Base-by-base conservation (phyloP, 2,329 filamentous ascomycete species). In the Calonectria pseudoreteaudii region DNA sequence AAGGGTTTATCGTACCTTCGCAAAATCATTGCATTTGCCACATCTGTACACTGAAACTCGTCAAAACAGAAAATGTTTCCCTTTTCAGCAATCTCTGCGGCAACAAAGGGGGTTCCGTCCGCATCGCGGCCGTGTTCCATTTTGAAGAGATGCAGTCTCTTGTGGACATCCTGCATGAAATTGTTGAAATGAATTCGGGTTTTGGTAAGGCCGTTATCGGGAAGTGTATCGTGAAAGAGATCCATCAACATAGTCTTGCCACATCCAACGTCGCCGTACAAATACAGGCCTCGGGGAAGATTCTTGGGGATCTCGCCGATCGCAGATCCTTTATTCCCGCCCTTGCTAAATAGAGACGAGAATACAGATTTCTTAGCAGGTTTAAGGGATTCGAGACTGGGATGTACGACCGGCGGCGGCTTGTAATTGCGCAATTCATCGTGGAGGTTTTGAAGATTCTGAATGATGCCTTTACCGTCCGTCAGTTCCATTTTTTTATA, bases 221-320 rank as follows among this genome's bases (percentile, higher is more conserved):
- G 97, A 28, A 98, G 87, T 0, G 96, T 98, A 77, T 98, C 96
- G 86, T 96, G 98, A 85, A 98, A 98, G 65, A 99, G 88, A 83
- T 99, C 96, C 97, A 99, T 99, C 82, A 99, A 89, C 97, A 99
- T 99, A 3, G 97, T 99, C 89, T 99, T 99, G 75, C 97, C 97
- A 80, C 95, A 97, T 50, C 97, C 97, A 2, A 99, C 97, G 83
- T 99, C 97, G 72, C 97, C 97, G 81, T 94, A 98, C 84, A 99
- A 93, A 85, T 99, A 99, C 38, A 99, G 86, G 0, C 97, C 97
- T 77, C 95, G 94, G 0, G 97, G 97, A 1, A 98, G 88, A 76
- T 93, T 89, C n/a, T 89, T 85, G 0, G 95, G 92, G 28, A 97
- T 94, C 8, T 86, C 84, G 66, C 86, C 85, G 20, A 89, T 85